Percentiles rank a stretch among this genome's conserved stretches.
phyloP scores from a whole-genome alignment of 2,329 filamentous ascomycete species.

The Fusarium sp. region DNA sequence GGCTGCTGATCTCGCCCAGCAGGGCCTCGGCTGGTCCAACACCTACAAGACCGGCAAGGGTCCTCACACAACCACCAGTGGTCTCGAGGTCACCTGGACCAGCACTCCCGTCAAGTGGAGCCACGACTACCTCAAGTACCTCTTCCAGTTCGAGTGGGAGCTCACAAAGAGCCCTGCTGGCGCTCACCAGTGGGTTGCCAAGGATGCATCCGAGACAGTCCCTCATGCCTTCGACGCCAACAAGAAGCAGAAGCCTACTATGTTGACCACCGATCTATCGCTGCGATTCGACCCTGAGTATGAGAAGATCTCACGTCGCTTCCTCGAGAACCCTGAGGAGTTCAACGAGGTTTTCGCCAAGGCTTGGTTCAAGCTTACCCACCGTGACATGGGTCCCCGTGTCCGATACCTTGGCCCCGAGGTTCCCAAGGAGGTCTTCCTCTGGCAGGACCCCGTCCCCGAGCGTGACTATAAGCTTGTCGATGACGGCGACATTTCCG shows the following conservation, averaged over 20 bases:
- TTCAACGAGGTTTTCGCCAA: constrained; percentile 76
- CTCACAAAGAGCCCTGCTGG: constrained; percentile 79
- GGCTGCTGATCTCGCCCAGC: constrained; percentile 70
- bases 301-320: constrained; percentile 80
- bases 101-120: constrained; percentile 74
- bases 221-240: constrained; percentile 53
- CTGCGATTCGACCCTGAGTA: constrained; percentile 79
- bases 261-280: constrained; percentile 57
- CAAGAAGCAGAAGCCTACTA: constrained; percentile 34
- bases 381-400: constrained; percentile 82
- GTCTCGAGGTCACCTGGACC: constrained; percentile 84
- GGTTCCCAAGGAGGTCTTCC: constrained; percentile 73
- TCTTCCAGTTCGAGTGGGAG: constrained; percentile 85
- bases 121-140: constrained; percentile 78
- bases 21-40: constrained; percentile 80
- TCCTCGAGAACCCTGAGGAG: constrained; percentile 75
- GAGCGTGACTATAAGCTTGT: constrained; percentile 67
- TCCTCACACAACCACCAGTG: constrained; percentile 77
- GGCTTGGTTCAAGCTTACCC: constrained; percentile 86
- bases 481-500: constrained; percentile 68
- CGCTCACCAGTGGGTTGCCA: constrained; percentile 81
- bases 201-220: constrained; percentile 51
- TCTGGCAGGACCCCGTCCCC: constrained; percentile 82
- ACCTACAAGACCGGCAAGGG: constrained; percentile 74
- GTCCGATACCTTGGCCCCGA: constrained; percentile 80